Conservation (phyloP, 2,329 filamentous ascomycete species). For the Aspergillus ochraceus region DNA sequence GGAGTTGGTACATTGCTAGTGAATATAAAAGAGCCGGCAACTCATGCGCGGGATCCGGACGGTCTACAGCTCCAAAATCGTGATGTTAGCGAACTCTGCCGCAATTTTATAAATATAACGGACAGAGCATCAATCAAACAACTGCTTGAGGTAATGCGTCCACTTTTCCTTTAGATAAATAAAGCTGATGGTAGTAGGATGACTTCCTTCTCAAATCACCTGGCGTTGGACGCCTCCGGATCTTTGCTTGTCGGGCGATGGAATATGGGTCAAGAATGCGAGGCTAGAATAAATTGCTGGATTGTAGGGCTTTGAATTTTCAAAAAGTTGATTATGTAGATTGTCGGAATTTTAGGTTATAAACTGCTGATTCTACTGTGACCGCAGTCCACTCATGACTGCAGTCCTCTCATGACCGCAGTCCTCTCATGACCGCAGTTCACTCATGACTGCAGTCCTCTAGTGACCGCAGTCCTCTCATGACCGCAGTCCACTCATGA, state of each 20-base stretch:
- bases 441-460: too few relatives aligned
- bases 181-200: background rate
- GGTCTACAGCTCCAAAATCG: background rate
- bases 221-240: background rate
- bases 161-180: background rate
- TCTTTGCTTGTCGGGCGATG: constrained; percentile 4
- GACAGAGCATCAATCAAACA: background rate
- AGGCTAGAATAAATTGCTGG: background rate
- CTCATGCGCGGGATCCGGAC: background rate
- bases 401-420: background rate
- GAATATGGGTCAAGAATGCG: background rate
- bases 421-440: too few relatives aligned
- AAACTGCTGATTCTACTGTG: too few relatives aligned
- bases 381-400: background rate
- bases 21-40: constrained; percentile 1
- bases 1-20: background rate
- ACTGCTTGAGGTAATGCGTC: background rate
- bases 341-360: too few relatives aligned
- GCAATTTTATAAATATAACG: background rate
- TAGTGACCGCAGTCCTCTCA: too few relatives aligned
- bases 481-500: too few relatives aligned
- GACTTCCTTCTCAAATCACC: constrained; percentile 5
- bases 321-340: too few relatives aligned
- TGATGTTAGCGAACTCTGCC: constrained; percentile 3
- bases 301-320: background rate